Conservation (phyloP, 116 monocot genomes). For the Trichopus zeylanicus region DNA sequence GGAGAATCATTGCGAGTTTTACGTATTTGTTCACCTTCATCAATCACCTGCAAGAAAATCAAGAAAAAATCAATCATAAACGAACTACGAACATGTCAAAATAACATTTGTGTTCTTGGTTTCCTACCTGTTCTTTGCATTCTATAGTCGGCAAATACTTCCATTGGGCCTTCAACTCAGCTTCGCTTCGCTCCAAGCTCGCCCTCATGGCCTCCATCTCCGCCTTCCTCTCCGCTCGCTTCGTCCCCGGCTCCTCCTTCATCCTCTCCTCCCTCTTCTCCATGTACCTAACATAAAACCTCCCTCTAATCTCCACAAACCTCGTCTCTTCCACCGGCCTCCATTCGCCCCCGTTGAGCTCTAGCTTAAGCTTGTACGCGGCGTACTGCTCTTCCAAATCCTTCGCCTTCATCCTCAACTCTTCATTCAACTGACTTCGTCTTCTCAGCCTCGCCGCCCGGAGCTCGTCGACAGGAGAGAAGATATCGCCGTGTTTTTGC, state of each 20-base stretch:
- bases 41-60: too few species aligned
- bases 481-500: too few species aligned
- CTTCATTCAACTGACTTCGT: constrained; percentile 21
- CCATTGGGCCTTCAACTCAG: constrained; percentile 2
- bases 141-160: neutral
- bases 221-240: constrained; percentile 4
- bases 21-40: too few species aligned
- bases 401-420: constrained; percentile 18
- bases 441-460: too few species aligned
- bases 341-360: constrained; percentile 12
- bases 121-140: neutral
- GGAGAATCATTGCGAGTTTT: too few species aligned
- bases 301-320: constrained; percentile 17
- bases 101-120: too few species aligned
- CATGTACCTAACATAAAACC: constrained; percentile 22
- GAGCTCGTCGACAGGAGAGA: constrained; percentile 3
- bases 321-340: too few species aligned
- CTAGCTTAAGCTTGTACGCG: constrained; percentile 15
- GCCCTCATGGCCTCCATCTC: constrained; percentile 7
- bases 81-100: too few species aligned
- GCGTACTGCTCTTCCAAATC: constrained; percentile 31
- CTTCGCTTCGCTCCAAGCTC: neutral
- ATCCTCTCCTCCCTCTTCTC: neutral
- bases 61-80: too few species aligned
- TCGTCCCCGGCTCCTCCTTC: constrained; percentile 7